Percentiles rank a stretch among this genome's conserved stretches.
These are phyloP conservation scores for Leishmania braziliensis DNA, from an alignment of 208 protist genomes.

Conservation along the genomic window DNA sequence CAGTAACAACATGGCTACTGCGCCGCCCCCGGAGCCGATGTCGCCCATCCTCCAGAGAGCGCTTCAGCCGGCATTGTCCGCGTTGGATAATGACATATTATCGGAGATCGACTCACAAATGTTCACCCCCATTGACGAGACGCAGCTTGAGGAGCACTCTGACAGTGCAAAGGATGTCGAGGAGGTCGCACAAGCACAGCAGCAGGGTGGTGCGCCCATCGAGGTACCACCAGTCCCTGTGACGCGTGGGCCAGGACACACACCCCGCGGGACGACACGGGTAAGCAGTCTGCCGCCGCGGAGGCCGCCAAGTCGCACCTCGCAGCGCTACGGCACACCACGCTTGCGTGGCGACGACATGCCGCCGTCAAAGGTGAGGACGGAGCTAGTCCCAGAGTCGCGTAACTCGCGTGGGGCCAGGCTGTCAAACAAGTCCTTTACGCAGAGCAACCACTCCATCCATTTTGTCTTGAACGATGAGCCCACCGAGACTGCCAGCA, in stretches of 20 bases:
- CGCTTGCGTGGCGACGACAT: slow-evolving; percentile 1
- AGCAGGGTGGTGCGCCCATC: not conserved
- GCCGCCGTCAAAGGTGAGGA: not conserved
- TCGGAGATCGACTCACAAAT: not conserved
- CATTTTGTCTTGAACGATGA: slow-evolving; percentile 15
- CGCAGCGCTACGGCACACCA: slow-evolving; percentile 27
- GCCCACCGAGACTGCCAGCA: slow-evolving; percentile 7
- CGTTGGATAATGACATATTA: not conserved
- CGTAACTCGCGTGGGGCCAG: not conserved
- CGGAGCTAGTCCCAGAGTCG: not conserved
- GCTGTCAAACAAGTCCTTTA: slow-evolving; percentile 5
- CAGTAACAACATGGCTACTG: not conserved
- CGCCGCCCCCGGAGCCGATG: not conserved
- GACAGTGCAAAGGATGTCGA: not conserved
- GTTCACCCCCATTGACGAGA: not conserved
- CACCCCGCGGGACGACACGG: slow-evolving; percentile 27
- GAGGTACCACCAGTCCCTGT: slow-evolving; percentile 43
- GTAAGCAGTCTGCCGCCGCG: slow-evolving; percentile 21
- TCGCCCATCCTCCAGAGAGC: not conserved
- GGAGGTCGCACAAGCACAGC: not conserved
- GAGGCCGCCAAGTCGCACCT: slow-evolving; percentile 33
- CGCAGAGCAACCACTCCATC: slow-evolving; percentile 22
- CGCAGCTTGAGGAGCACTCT: not conserved
- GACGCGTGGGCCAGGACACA: slow-evolving; percentile 51
- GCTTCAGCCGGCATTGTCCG: not conserved